Evolutionary conservation across 2,329 filamentous ascomycete species (phyloP), one percentile per base, ranked within the genome.

Genomic region (Pyrenophora seminiperda): DNA sequence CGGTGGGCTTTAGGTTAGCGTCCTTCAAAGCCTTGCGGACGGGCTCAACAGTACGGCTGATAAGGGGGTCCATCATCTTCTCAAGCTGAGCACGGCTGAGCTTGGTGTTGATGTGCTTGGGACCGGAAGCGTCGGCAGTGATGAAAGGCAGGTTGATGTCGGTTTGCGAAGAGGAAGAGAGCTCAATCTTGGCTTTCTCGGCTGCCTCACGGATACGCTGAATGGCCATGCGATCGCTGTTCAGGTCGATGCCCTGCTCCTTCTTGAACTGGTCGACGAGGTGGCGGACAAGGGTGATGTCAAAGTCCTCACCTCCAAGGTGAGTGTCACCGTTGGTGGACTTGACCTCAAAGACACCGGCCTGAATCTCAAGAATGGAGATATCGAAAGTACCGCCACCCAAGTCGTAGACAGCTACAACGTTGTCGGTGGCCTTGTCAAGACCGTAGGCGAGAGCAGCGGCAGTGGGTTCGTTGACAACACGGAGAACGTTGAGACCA

Each of bases 331-430:
- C 93, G 77, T 96, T 96, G 81, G 93, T 97, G 14, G 93, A 96
- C 85, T 97, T 97, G 77, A 97, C 93, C 82, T 97, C 93, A 76
- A 97, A 97, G 48, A 97, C 92, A 76, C 93, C 93, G 77, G 91
- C 91, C 81, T 96, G 91, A 73, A 97, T 97, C 80, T 96, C 91
- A 13, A 97, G 88, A 57, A 97, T 87, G 59, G 92, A 97, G 78
- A 97, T 95, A 91, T 97, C 93, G 79, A 97, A 97, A 66, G 92
- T 97, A 85, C 92, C 92, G 85, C 92, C 92, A 81, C 92, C 92
- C 69, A 97, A 84, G 88, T 97, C 92, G 82, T 96, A 97, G 75
- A 97, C 92, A 66, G 92, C 91, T 70, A 97, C 89, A 54, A 96
- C 80, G 61, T 89, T 85, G 80, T 97, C 91, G 58, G 86, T 83